Percentiles rank a stretch among this genome's conserved stretches.
Evolutionary conservation across 345 rosid genomes (phyloP).

Genomic region (Camelina hispida): DNA sequence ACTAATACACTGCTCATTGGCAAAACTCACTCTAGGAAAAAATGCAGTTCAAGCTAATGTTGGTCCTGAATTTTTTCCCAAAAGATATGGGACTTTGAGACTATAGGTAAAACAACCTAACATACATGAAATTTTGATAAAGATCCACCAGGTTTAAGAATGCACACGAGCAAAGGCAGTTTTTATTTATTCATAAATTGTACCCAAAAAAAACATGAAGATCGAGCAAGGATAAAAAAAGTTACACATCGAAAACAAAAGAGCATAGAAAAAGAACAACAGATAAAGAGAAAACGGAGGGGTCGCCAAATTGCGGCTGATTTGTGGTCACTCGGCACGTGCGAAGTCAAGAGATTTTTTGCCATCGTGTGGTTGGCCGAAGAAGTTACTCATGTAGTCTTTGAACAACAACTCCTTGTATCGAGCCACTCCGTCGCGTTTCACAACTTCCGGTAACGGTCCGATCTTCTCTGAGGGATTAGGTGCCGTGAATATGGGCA

Average conservation of each 20-base stretch:
- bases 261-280: too few relatives aligned
- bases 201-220: too few relatives aligned
- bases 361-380: constrained; percentile 56
- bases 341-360: constrained; percentile 59
- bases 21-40: constrained; percentile 13
- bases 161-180: too few relatives aligned
- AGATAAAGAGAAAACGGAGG: too few relatives aligned
- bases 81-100: too few relatives aligned
- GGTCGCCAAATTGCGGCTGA: not conserved
- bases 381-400: constrained; percentile 64
- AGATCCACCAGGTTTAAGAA: too few relatives aligned
- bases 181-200: too few relatives aligned
- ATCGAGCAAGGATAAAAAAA: too few relatives aligned
- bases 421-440: constrained; percentile 52
- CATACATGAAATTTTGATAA: too few relatives aligned
- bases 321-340: constrained; percentile 28
- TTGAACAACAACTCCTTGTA: constrained; percentile 50
- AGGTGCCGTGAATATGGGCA: constrained; percentile 61
- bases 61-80: constrained; percentile 8
- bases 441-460: constrained; percentile 53
- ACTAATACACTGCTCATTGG: constrained; percentile 24
- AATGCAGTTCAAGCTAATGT: too few relatives aligned
- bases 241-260: too few relatives aligned
- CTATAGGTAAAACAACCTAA: too few relatives aligned
- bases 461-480: constrained; percentile 49